A percentile compares a stretch with the other conserved stretches of the same genome.
phyloP scores from a whole-genome alignment of 139 green algal genomes.

The Chlorella sp. region DNA sequence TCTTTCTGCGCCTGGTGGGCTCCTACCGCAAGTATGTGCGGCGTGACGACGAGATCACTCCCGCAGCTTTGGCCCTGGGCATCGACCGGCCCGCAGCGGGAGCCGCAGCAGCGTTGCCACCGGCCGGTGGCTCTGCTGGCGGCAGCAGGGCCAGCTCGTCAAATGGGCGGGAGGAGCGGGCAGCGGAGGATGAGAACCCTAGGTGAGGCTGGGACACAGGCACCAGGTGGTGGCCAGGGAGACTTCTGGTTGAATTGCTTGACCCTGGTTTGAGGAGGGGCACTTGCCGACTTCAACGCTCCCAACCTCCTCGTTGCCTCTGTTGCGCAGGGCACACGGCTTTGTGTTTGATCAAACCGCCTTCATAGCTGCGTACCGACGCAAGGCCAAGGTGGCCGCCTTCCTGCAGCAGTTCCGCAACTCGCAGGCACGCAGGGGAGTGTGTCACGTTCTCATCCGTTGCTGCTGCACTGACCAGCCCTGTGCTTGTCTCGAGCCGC shows the following conservation, averaged over 20 bases:
- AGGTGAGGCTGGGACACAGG: too few relatives aligned
- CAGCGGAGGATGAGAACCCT: not conserved
- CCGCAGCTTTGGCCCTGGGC: not conserved
- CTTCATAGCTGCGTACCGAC: slow-evolving; percentile 59
- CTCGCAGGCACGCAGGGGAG: slow-evolving; percentile 42
- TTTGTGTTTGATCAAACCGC: slow-evolving; percentile 70
- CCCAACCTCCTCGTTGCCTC: not conserved
- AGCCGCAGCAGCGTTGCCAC: not conserved
- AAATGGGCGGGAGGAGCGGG: not conserved
- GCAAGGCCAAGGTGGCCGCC: slow-evolving; percentile 50
- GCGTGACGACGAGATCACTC: slow-evolving; percentile 13
- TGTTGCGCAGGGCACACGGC: slow-evolving; percentile 48
- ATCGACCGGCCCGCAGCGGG: slow-evolving; percentile 14
- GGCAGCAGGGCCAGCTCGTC: not conserved
- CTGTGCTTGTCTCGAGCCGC: not conserved
- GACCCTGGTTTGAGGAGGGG: too few relatives aligned
- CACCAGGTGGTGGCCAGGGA: too few relatives aligned
- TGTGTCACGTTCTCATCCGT: not conserved
- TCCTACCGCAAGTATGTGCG: slow-evolving; percentile 27
- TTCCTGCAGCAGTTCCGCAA: slow-evolving; percentile 73
- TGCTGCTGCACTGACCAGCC: not conserved
- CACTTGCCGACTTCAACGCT: not conserved
- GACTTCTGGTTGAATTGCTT: too few relatives aligned
- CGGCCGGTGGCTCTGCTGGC: not conserved
- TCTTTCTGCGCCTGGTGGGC: slow-evolving; percentile 9